Evolutionary conservation across 2,329 filamentous ascomycete genomes (phyloP), one percentile per base, ranked within the genome.

Genomic region (Hirsutella thompsonii): DNA sequence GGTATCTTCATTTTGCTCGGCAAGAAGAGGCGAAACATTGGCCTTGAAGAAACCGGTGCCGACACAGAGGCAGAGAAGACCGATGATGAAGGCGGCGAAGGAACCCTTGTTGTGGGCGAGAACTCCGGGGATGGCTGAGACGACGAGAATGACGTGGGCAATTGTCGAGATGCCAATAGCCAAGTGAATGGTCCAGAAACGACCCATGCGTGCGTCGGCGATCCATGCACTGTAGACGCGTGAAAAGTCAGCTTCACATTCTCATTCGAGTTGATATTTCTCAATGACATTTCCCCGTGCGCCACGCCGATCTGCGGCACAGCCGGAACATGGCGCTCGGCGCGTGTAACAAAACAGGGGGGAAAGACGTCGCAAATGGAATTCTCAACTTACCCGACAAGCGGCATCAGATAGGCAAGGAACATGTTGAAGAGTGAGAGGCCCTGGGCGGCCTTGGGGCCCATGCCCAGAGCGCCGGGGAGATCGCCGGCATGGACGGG

Each of bases 31-130:
- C 0, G 79, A 78, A 2, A 89, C 82, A 54, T 89, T 89, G 47
- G 80, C 75, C 67, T 89, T 90, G 73, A 89, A 87, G 52, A 84
- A 81, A 46, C 83, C 83, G 1, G 82, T 85, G 35, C 83, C 83
- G 23, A 85, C 58, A 48, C 68, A 68, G 32, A 72, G 64, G 20
- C 55, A 53, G 28, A 71, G 52, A 26, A 70, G 62, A n/a, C 81
- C 81, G 54, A 87, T 74, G 53, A 87, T 70, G 51, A 86, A 82
- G 39, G 74, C 77, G 2, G 66, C 79, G 36, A 85, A 73, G 0
- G 79, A 67, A 11, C 68, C 64, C 14, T 77, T 69, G 29, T 63
- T 61, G 46, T 74, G 61, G 36, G 72, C 61, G 37, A 87, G 79
- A 37, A 83, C 75, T 3, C 56, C 52, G 0, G 82, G 82, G 1